These are phyloP conservation scores for Aureobasidium sp. DNA, from an alignment of 2,329 filamentous ascomycete genomes.

Conservation along the genomic window DNA sequence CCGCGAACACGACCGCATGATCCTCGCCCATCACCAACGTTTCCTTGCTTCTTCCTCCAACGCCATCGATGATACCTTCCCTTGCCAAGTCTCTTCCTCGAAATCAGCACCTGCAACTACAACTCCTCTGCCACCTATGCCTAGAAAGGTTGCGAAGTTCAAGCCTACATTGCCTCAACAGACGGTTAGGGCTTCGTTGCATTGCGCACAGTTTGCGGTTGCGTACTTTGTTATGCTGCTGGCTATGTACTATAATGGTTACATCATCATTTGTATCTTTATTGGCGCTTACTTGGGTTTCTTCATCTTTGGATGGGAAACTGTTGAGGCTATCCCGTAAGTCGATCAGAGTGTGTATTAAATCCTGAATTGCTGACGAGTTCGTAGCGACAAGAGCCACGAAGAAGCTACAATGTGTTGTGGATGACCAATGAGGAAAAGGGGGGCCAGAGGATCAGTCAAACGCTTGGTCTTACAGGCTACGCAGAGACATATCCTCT, in stretches of 20 bases:
- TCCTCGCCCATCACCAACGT: slow-evolving; percentile 28
- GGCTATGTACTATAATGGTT: slow-evolving; percentile 60
- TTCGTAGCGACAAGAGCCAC: background rate
- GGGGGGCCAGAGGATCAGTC: too few species aligned
- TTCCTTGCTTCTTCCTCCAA: background rate
- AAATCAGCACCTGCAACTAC: background rate
- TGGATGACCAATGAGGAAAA: background rate
- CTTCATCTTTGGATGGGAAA: slow-evolving; percentile 68
- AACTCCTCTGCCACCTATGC: background rate
- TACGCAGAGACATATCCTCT: too few species aligned
- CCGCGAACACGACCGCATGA: slow-evolving; percentile 65
- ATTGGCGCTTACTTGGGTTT: slow-evolving; percentile 66
- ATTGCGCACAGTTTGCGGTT: slow-evolving; percentile 64
- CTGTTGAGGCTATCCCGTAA: background rate
- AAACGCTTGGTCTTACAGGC: too few species aligned
- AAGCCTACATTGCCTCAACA: slow-evolving; percentile 58
- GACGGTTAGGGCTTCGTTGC: slow-evolving; percentile 56
- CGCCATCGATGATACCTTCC: background rate
- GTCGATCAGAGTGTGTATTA: background rate
- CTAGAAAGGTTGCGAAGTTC: background rate
- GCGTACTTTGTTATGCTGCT: slow-evolving; percentile 74
- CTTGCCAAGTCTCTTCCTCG: background rate
- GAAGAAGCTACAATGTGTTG: background rate
- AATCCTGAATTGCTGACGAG: background rate
- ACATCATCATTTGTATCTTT: slow-evolving; percentile 75